Percentiles rank a stretch among this genome's conserved stretches.
Evolutionary conservation across 352 stramenopile genomes (phyloP).

Genomic region (Phytophthora syringae): DNA sequence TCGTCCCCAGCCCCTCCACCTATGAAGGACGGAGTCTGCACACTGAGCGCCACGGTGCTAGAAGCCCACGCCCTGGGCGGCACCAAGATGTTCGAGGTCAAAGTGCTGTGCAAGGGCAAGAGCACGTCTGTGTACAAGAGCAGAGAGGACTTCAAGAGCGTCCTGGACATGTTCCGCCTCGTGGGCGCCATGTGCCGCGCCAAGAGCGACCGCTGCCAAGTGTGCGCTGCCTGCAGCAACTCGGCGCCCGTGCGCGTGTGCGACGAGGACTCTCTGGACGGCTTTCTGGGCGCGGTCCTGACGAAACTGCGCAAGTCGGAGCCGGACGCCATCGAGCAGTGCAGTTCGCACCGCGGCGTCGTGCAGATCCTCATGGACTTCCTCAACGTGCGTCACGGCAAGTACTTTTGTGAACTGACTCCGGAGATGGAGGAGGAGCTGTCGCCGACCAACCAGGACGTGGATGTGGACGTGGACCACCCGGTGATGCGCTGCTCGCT

Average conservation of each 20-base stretch:
- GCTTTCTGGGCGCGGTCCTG: constrained; percentile 60
- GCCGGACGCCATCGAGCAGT: constrained; percentile 53
- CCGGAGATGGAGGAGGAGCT: constrained; percentile 41
- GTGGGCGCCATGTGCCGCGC: constrained; percentile 72
- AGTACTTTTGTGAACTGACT: constrained; percentile 72
- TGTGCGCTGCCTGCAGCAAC: constrained; percentile 60
- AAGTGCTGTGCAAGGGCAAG: constrained; percentile 78
- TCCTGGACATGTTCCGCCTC: constrained; percentile 85
- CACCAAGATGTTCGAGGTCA: constrained; percentile 87
- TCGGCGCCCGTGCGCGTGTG: constrained; percentile 47
- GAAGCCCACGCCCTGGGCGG: constrained; percentile 71
- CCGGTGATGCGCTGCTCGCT: constrained; percentile 76
- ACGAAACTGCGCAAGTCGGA: constrained; percentile 60
- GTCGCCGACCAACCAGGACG: constrained; percentile 33
- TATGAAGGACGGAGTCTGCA: constrained; percentile 58
- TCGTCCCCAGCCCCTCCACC: background rate
- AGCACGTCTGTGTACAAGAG: constrained; percentile 84
- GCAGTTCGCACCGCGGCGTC: constrained; percentile 70
- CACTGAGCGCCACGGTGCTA: constrained; percentile 60
- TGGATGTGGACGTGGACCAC: constrained; percentile 68
- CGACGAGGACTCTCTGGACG: constrained; percentile 64
- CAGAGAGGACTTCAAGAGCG: constrained; percentile 84
- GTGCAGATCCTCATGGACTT: constrained; percentile 89
- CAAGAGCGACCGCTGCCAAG: constrained; percentile 53
- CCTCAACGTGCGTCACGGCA: constrained; percentile 74